These are phyloP conservation scores for Fusarium setosum DNA, from an alignment of 2,329 filamentous ascomycete species.

Conservation along the genomic window DNA sequence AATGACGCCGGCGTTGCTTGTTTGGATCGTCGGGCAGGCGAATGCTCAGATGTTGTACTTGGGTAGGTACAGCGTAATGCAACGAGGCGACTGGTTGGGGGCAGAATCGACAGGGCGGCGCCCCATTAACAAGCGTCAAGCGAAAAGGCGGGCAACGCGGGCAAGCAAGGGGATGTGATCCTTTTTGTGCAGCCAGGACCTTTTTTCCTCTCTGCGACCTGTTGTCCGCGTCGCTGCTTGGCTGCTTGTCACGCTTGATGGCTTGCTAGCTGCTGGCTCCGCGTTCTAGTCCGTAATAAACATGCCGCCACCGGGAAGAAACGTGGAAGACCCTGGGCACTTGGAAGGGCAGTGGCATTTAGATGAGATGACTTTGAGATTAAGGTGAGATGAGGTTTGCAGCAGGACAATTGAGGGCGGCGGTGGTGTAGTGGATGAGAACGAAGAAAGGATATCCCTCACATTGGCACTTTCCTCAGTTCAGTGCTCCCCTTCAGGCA, in stretches of 20 bases:
- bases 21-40: slow-evolving; percentile 41
- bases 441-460: background rate
- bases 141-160: slow-evolving; percentile 26
- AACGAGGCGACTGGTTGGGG: slow-evolving; percentile 29
- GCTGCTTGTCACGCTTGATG: slow-evolving; percentile 1
- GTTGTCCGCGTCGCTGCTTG: background rate
- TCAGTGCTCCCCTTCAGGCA: background rate
- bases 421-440: background rate
- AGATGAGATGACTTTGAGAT: slow-evolving; percentile 11
- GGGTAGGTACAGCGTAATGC: slow-evolving; percentile 25
- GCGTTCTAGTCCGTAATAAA: slow-evolving; percentile 8
- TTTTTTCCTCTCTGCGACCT: slow-evolving; percentile 4
- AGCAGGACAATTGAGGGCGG: background rate
- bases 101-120: slow-evolving; percentile 29
- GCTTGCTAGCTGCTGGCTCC: slow-evolving; percentile 1
- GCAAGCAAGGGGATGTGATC: slow-evolving; percentile 24
- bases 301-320: slow-evolving; percentile 21
- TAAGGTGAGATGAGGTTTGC: background rate
- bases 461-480: background rate
- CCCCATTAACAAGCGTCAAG: slow-evolving; percentile 32
- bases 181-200: slow-evolving; percentile 8
- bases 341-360: background rate
- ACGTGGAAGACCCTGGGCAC: slow-evolving; percentile 5
- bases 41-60: slow-evolving; percentile 41
- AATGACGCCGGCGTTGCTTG: slow-evolving; percentile 41